Evolutionary conservation across 345 rosid species (phyloP), one percentile per base, ranked within the genome.

Genomic region (Arabis alpina): DNA sequence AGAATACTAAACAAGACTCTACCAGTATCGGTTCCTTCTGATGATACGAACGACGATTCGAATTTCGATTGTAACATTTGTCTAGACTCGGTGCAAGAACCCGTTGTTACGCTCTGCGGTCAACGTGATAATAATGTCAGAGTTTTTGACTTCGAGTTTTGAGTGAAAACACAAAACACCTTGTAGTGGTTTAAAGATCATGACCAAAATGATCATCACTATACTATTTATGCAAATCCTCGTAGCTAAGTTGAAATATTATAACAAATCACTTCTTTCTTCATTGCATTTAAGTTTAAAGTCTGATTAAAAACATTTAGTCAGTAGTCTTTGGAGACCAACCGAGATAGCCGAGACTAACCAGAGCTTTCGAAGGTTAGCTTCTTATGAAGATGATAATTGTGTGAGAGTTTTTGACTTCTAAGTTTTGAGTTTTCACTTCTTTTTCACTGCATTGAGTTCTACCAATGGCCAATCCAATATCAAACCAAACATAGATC

Each of bases 81-180:
- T 78, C 71, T 94, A 30, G 93, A 94, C 34, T 52, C 82, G 0
- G 99, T 87, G 36, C 88, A 80, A 53, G 97, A 94, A 13, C 97
- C 99, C 0, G 96, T 94, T 48, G 95, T 91, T 1, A 94, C 97
- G 0, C 87, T 85, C 61, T 94, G 97, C 1, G 99, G 99, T 54
- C 99, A 94, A 19, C 23, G 1, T 19, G 23, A 19, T 19, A 19
- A 19, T 19, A 19, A 1, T 19, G 23, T 19, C 23, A 19, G 23
- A 19, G 23, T 1, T 28, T 2, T 3, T 28, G 32, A 28, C 32
- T 28, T 28, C 32, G 5, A 48, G 68, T 48, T 62, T 30, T 62
- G 43, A 59, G 19, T 41, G 62, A 57, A 2, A 70, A 64, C 61
- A 39, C 58, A 64, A 69, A 54, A 72, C 61, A 56, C 59, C 37